Percentiles rank a stretch among this genome's conserved stretches.
Conservation (phyloP, 345 rosid species). For the Brassica nigra region DNA sequence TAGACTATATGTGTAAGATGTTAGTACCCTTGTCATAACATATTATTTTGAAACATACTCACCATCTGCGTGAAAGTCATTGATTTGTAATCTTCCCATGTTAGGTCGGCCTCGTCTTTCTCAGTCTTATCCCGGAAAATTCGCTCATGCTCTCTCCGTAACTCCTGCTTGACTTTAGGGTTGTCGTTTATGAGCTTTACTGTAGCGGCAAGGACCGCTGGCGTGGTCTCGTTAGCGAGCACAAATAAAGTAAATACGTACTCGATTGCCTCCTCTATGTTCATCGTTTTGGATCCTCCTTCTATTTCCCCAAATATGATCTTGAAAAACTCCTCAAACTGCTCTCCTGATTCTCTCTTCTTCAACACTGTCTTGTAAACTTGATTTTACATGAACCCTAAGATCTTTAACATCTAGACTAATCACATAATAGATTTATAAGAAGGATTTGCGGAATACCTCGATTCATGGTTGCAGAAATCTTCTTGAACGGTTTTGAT, state of each 20-base stretch:
- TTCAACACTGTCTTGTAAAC: neutral
- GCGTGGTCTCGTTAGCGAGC: constrained; percentile 20
- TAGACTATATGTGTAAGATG: neutral
- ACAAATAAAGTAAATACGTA: constrained; percentile 17
- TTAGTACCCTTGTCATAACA: neutral
- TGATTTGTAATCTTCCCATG: constrained; percentile 38
- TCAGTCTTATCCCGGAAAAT: neutral
- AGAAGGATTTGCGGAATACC: no score
- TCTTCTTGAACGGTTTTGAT: no score
- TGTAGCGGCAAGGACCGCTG: constrained; percentile 4
- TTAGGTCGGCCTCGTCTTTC: neutral
- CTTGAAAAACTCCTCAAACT: constrained; percentile 17
- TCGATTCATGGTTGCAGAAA: no score
- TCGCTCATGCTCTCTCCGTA: constrained; percentile 23
- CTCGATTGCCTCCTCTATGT: constrained; percentile 2
- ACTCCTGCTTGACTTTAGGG: constrained; percentile 25
- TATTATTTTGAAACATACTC: neutral
- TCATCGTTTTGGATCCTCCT: neutral
- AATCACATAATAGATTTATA: no score
- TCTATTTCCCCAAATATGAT: constrained; percentile 14
- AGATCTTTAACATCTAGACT: no score
- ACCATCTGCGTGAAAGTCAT: constrained; percentile 40
- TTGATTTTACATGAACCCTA: no score
- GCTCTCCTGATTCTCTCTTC: constrained; percentile 20
- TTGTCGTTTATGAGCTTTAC: constrained; percentile 24